Base-by-base conservation (phyloP, 169 alveolate genomes). In the Plasmodium knowlesi region DNA sequence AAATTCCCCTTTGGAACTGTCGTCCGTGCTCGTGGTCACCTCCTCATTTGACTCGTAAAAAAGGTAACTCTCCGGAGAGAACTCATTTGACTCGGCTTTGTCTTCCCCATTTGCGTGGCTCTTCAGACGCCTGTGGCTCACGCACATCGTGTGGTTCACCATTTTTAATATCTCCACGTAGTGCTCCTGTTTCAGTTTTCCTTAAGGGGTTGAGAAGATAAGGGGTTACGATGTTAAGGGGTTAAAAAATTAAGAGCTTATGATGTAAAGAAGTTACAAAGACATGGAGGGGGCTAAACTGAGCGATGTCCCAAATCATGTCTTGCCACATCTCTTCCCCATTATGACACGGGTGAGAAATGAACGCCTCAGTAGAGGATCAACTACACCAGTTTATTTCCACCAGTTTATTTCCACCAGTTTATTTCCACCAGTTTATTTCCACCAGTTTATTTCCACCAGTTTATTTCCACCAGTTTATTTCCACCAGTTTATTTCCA, bases 81-180 rank as follows among this genome's bases (percentile, higher is more conserved):
- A 16, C 16, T 25, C 37, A 1, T 67, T 22, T 28, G 41, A 8
- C 16, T 67, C 37, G 9, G n/a, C 6, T 32, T 74, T 74, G 25
- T 39, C 22, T 10, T 74, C 43, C 43, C 43, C 43, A 12, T 57
- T 32, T 6, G 34, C 54, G 10, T 34, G 83, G 14, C 43, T 74
- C 19, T 8, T 25, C 46, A 80, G 2, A 78, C 83, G 28, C 8
- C 37, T 16, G 46, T 50, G 73, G 41, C 95, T 90, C 34, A 90
- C 72, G 32, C 95, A 90, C 92, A 90, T 70, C 30, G 80, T 82
- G 95, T 90, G 39, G 76, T 90, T 90, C 10, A 90, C 84, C 95
- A 90, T 90, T 90, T 90, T 90, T 80, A 90, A 43, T 30, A 90
- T 81, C 43, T 90, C 95, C 9, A 67, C 34, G 71, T 81, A 90